Percentiles rank a stretch among this genome's conserved stretches.
phyloP scores from a whole-genome alignment of 2,329 filamentous ascomycete genomes.

The Zymoseptoria pseudotritici region DNA sequence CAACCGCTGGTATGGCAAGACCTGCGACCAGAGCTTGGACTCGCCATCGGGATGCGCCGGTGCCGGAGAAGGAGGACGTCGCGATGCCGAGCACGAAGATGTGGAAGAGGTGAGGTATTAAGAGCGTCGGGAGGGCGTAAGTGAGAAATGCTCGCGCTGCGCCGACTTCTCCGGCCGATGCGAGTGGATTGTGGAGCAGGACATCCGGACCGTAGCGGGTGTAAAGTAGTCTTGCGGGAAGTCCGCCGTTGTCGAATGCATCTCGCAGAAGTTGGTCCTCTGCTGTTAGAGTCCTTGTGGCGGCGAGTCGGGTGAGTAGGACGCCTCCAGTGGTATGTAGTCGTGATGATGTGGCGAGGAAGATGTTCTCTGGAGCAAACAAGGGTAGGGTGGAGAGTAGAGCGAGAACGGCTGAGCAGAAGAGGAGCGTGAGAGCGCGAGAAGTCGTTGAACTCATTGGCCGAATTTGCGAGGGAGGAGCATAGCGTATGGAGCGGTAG shows the following conservation, averaged over 20 bases:
- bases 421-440: constrained; percentile 55
- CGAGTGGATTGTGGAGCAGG: constrained; percentile 69
- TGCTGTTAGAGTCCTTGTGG: constrained; percentile 51
- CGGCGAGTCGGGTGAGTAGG: constrained; percentile 67
- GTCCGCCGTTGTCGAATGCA: constrained; percentile 54
- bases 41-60: constrained; percentile 61
- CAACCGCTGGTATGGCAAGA: constrained; percentile 51
- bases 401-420: constrained; percentile 45
- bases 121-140: constrained; percentile 67
- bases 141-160: constrained; percentile 62
- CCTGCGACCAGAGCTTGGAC: constrained; percentile 59
- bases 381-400: constrained; percentile 58
- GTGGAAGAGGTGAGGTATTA: constrained; percentile 74
- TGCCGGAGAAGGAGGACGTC: constrained; percentile 61
- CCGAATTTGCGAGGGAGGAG: constrained; percentile 34
- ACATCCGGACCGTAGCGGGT: constrained; percentile 71
- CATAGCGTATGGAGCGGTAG: constrained; percentile 50
- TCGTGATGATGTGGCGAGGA: constrained; percentile 72
- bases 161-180: constrained; percentile 39
- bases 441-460: constrained; percentile 48
- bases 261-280: constrained; percentile 58
- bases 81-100: constrained; percentile 62
- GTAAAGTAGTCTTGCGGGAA: constrained; percentile 72
- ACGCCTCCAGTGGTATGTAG: constrained; percentile 71
- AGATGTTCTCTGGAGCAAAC: constrained; percentile 74